Percentiles rank a stretch among this genome's conserved stretches.
phyloP scores from a whole-genome alignment of 306 rosid genomes.

The Heteromeles arbutifolia region DNA sequence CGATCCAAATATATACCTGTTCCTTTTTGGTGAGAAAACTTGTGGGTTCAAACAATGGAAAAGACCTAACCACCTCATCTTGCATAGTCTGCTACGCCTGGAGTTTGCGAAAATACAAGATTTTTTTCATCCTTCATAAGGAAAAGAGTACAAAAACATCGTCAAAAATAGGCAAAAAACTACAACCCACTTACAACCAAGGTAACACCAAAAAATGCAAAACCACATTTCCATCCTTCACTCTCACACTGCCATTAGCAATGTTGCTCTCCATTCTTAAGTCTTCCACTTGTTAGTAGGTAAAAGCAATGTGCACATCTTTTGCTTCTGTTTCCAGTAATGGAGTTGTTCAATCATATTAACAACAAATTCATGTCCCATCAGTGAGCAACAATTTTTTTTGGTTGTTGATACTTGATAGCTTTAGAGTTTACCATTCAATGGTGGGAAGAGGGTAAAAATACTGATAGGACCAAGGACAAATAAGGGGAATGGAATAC shows the following conservation, averaged over 20 bases:
- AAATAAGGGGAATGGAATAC: background rate
- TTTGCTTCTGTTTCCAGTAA: background rate
- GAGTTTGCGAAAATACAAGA: background rate
- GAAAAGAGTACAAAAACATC: no score
- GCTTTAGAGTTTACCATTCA: background rate
- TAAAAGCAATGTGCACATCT: background rate
- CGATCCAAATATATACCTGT: background rate
- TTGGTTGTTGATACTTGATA: background rate
- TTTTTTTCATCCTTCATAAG: background rate
- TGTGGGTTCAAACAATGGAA: background rate
- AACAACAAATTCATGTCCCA: background rate
- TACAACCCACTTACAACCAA: background rate
- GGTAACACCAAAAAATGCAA: background rate
- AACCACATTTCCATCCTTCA: background rate
- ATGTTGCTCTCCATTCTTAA: background rate
- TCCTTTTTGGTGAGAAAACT: background rate
- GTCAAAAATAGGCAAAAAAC: background rate
- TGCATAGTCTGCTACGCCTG: background rate
- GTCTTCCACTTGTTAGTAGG: background rate
- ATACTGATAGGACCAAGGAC: background rate
- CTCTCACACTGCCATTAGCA: background rate
- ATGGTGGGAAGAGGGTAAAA: background rate
- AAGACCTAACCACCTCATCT: background rate
- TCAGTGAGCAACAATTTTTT: background rate
- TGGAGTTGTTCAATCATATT: background rate